Evolutionary conservation across 352 stramenopile species (phyloP), one percentile per base, ranked within the genome.

Genomic region (Globisporangium spiculum): DNA sequence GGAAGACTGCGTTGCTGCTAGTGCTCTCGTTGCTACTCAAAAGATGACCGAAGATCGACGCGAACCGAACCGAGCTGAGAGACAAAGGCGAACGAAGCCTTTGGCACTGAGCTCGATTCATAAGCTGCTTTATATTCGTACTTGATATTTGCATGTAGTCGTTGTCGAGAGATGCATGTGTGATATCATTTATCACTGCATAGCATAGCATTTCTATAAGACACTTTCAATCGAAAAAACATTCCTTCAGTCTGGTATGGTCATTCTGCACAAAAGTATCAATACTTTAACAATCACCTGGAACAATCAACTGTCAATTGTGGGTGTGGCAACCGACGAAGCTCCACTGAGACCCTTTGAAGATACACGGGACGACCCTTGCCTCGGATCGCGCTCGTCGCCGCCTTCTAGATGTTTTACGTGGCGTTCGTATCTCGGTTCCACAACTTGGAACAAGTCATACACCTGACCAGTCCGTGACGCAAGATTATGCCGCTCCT

Each of bases 1-100:
- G 58, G 32, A 30, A 74, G 63, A 16, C 69, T 65, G 1, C 69
- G 9, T 14, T 58, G 50, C 0, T 56, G 22, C 22, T 36, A 14
- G 26, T 8, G 54, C 41, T 50, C 41, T n/a, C 16, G 41, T 50
- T 50, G 41, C 41, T 50, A 14, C 41, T 50, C 41, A n/a, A 22
- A 50, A n/a, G 16, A 50, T n/a, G 41, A 50, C 26, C 18, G 20
- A 26, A 8, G 30, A 16, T 30, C 38, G 38, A 46, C 38, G 38
- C 26, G 26, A 57, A 57, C 50, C 32, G 48, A 34, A 46, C 18
- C 27, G 55, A 61, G 3, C 55, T 5, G 30, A 50, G 41, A 50
- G 16, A 4, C 41, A 50, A n/a, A n/a, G 30, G 20, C 32, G 55
- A 20, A 27, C 30, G 55, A 61, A 61, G 20, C 26, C 55, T 27